A percentile compares a stretch with the other conserved stretches of the same genome.
Evolutionary conservation across 1,284 basidiomycete genomes (phyloP).

Genomic region (Rhodotorula sp.): DNA sequence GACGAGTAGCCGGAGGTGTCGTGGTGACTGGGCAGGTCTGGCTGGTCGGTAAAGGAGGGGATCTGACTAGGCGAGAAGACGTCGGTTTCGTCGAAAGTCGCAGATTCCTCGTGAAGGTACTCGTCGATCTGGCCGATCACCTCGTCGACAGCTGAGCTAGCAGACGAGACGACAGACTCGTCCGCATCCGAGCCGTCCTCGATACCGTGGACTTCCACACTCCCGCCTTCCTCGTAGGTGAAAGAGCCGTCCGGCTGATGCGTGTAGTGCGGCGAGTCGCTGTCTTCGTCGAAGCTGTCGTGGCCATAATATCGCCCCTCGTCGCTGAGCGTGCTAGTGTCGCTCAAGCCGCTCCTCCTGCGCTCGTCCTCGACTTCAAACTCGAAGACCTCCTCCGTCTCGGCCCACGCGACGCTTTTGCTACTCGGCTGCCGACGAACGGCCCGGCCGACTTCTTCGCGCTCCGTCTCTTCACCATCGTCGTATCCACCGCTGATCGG

Average conservation of each 20-base stretch:
- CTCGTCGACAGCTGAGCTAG: conserved; percentile 34
- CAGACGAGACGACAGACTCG: conserved; percentile 26
- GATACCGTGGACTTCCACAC: conserved; percentile 27
- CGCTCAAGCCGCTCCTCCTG: conserved; percentile 32
- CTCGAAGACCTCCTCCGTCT: conserved; percentile 42
- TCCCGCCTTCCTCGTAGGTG: conserved; percentile 34
- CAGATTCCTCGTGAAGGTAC: conserved; percentile 21
- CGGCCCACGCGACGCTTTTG: conserved; percentile 43
- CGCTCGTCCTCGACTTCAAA: conserved; percentile 39
- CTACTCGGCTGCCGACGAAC: conserved; percentile 33
- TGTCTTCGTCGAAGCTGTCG: conserved; percentile 8
- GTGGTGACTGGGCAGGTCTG: conserved; percentile 2
- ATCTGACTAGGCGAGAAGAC: conserved; percentile 26
- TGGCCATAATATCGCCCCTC: conserved; percentile 16
- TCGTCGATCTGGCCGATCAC: conserved; percentile 36
- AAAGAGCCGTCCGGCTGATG: not conserved
- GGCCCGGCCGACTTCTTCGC: conserved; percentile 11
- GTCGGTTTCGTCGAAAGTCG: conserved; percentile 2
- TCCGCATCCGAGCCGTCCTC: conserved; percentile 21
- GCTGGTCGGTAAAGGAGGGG: conserved; percentile 7
- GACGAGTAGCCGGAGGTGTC: conserved; percentile 7
- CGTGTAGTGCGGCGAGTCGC: conserved; percentile 8
- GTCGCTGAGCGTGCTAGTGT: conserved; percentile 25
- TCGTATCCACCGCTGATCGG: conserved; percentile 7
- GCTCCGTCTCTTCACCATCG: conserved; percentile 23